These are phyloP conservation scores for Hypoxylon sp. DNA, from an alignment of 2,329 filamentous ascomycete species.

Conservation along the genomic window DNA sequence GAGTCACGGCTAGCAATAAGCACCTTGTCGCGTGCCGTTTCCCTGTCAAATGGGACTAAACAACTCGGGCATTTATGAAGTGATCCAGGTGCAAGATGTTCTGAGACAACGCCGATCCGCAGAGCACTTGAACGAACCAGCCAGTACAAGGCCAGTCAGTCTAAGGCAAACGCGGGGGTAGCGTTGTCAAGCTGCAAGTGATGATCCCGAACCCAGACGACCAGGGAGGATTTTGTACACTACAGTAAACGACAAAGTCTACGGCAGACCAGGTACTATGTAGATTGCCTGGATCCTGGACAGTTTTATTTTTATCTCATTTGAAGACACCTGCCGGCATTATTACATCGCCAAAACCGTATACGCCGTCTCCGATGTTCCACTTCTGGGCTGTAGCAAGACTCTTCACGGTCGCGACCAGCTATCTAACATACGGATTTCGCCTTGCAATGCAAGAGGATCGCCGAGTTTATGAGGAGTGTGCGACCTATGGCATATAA, in stretches of 20 bases:
- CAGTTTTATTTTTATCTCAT: constrained; percentile 38
- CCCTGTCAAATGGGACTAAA: constrained; percentile 35
- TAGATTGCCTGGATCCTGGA: constrained; percentile 22
- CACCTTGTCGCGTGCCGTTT: constrained; percentile 38
- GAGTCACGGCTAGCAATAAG: constrained; percentile 38
- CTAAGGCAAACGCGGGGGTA: constrained; percentile 40
- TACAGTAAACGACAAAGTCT: constrained; percentile 22
- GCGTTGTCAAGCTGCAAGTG: constrained; percentile 44
- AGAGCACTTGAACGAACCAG: constrained; percentile 27
- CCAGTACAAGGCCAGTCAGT: constrained; percentile 19
- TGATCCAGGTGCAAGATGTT: constrained; percentile 24
- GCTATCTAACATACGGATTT: constrained; percentile 12
- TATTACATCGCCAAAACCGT: constrained; percentile 23
- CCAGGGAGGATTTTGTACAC: constrained; percentile 21
- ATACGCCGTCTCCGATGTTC: constrained; percentile 19
- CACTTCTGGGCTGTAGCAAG: constrained; percentile 18
- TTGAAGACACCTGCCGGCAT: constrained; percentile 21
- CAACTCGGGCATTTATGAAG: constrained; percentile 34
- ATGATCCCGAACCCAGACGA: constrained; percentile 40
- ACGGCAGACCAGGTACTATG: constrained; percentile 30
- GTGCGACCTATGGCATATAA: constrained; percentile 16
- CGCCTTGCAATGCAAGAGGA: constrained; percentile 15
- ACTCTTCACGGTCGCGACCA: constrained; percentile 7
- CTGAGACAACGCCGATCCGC: constrained; percentile 37
- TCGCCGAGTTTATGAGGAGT: constrained; percentile 19